A percentile compares a stretch with the other conserved stretches of the same genome.
Conservation (phyloP, 2,329 filamentous ascomycete genomes). For the Xylaria sp. region DNA sequence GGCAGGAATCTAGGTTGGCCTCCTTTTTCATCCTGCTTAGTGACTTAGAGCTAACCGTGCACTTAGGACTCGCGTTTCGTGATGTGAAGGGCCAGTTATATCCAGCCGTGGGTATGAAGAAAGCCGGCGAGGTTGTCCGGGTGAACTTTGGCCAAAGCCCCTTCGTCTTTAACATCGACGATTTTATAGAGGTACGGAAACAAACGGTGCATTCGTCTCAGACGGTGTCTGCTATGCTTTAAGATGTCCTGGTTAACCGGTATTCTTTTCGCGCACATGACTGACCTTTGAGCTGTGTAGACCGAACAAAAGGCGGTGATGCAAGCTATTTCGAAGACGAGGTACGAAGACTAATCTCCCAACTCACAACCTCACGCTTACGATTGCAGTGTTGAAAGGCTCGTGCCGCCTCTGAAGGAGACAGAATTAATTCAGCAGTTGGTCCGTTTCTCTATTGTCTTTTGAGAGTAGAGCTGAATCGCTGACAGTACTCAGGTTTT, state of each 20-base stretch:
- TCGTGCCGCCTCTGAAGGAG: slow-evolving; percentile 63
- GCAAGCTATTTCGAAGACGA: slow-evolving; percentile 52
- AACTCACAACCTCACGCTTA: slow-evolving; percentile 16
- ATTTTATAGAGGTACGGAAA: slow-evolving; percentile 64
- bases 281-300: slow-evolving; percentile 35
- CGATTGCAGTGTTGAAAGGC: slow-evolving; percentile 44
- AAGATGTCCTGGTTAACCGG: background rate
- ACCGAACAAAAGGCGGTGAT: slow-evolving; percentile 56
- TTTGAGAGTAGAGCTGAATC: background rate
- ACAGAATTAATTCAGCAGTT: slow-evolving; percentile 75
- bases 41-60: slow-evolving; percentile 4
- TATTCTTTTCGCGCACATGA: background rate
- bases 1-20: slow-evolving; percentile 49
- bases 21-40: background rate
- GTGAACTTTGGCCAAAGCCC: slow-evolving; percentile 67
- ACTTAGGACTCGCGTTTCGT: slow-evolving; percentile 62
- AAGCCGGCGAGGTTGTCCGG: slow-evolving; percentile 54
- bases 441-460: slow-evolving; percentile 38
- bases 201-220: background rate
- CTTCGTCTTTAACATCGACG: slow-evolving; percentile 89
- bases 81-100: slow-evolving; percentile 63
- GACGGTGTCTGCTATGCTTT: background rate
- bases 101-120: slow-evolving; percentile 61
- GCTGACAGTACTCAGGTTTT: slow-evolving; percentile 45
- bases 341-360: slow-evolving; percentile 24